Conservation (phyloP, 768 basidiomycete genomes). For the Tulasnella sp. region DNA sequence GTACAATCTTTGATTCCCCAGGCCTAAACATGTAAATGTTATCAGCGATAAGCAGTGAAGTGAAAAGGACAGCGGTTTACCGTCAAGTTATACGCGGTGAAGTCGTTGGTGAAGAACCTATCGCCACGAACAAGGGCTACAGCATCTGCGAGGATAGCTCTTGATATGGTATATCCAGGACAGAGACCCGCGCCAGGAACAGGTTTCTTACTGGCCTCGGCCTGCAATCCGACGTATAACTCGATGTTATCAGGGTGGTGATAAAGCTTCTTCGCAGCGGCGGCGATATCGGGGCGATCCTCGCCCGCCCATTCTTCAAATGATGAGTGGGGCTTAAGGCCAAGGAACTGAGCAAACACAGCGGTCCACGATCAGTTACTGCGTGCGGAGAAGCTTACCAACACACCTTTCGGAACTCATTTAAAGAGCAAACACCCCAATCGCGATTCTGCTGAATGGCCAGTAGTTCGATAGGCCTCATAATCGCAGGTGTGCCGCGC, state of each 20-base stretch:
- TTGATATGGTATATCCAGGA: conserved; percentile 67
- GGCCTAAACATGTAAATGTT: background rate
- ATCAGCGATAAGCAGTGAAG: background rate
- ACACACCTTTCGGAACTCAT: conserved; percentile 61
- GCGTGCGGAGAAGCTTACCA: too few relatives aligned
- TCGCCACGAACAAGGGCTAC: conserved; percentile 80
- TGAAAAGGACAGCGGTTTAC: background rate
- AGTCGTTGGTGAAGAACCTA: conserved; percentile 69
- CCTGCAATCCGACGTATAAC: conserved; percentile 69
- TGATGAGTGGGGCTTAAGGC: conserved; percentile 52
- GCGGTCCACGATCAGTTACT: background rate
- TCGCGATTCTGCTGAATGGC: conserved; percentile 18
- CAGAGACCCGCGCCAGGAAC: conserved; percentile 73
- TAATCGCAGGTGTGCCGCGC: conserved; percentile 16
- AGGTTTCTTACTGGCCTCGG: conserved; percentile 63
- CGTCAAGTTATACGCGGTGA: conserved; percentile 31
- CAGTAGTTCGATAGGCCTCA: conserved; percentile 19
- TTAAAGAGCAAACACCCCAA: conserved; percentile 34
- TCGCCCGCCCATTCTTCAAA: conserved; percentile 86
- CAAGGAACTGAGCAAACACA: conserved; percentile 44
- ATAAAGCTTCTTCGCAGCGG: conserved; percentile 35
- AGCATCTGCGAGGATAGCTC: conserved; percentile 74
- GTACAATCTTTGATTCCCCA: conserved; percentile 57
- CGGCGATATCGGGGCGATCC: conserved; percentile 47
- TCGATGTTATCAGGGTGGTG: conserved; percentile 62